Conservation (phyloP, 768 basidiomycete species). For the Termitomyces bulborhizus region DNA sequence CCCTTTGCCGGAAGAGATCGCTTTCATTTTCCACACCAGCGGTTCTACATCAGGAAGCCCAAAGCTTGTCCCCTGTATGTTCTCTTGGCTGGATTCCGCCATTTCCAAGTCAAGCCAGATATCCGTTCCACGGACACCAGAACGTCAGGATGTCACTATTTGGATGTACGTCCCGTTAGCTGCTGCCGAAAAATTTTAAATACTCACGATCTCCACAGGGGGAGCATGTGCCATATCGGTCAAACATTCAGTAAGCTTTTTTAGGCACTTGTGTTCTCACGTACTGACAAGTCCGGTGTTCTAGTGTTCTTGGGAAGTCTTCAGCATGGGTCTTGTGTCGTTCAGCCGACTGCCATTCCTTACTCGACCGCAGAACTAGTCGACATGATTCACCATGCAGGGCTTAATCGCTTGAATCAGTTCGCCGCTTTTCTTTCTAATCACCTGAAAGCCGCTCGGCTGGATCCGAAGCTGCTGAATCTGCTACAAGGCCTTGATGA, state of each 20-base stretch:
- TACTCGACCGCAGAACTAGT: slow-evolving; percentile 66
- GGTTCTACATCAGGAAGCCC: slow-evolving; percentile 64
- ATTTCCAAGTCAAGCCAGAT: slow-evolving; percentile 41
- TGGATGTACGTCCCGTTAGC: slow-evolving; percentile 36
- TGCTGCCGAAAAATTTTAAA: neutral
- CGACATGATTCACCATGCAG: slow-evolving; percentile 62
- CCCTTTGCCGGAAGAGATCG: slow-evolving; percentile 22
- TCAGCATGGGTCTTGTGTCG: slow-evolving; percentile 66
- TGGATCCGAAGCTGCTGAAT: slow-evolving; percentile 54
- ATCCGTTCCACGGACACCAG: slow-evolving; percentile 31
- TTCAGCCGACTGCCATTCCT: slow-evolving; percentile 60
- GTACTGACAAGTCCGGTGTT: slow-evolving; percentile 16
- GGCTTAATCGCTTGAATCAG: slow-evolving; percentile 70
- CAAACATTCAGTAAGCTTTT: slow-evolving; percentile 63
- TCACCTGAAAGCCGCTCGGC: slow-evolving; percentile 36
- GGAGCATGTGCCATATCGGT: slow-evolving; percentile 80
- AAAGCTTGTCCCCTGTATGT: slow-evolving; percentile 55
- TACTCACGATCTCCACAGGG: slow-evolving; percentile 36
- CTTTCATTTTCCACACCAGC: slow-evolving; percentile 61
- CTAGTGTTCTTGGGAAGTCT: slow-evolving; percentile 66
- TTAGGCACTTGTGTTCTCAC: slow-evolving; percentile 11
- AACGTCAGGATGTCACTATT: slow-evolving; percentile 46
- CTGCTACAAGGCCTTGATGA: slow-evolving; percentile 54
- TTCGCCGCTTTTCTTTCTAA: slow-evolving; percentile 64
- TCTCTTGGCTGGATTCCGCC: slow-evolving; percentile 45